Percentiles rank a stretch among this genome's conserved stretches.
Conservation (phyloP, 1,139 yeast genomes). For the Suhomyces bokatorum region DNA sequence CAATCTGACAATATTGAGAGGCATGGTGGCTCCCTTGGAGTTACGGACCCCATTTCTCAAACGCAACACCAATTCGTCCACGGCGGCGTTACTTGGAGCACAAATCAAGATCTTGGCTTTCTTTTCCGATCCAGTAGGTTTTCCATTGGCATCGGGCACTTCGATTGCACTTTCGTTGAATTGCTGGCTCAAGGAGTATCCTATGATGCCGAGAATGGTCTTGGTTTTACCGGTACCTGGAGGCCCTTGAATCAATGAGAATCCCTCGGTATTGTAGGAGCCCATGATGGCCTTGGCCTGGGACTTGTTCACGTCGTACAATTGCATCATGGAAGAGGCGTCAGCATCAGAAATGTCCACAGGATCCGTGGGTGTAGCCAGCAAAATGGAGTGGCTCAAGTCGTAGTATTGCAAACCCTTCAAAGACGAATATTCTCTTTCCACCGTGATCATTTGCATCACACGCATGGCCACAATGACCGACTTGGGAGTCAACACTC, state of each 20-base stretch:
- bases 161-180: slow-evolving; percentile 31
- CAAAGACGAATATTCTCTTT: slow-evolving; percentile 86
- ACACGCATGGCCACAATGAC: slow-evolving; percentile 68
- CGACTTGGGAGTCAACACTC: slow-evolving; percentile 62
- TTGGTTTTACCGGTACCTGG: slow-evolving; percentile 99
- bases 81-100: slow-evolving; percentile 99
- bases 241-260: slow-evolving; percentile 93
- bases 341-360: slow-evolving; percentile 34
- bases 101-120: slow-evolving; percentile 67
- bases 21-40: slow-evolving; percentile 54
- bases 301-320: slow-evolving; percentile 72
- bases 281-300: slow-evolving; percentile 89
- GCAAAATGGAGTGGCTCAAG: slow-evolving; percentile 59
- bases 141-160: slow-evolving; percentile 28
- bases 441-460: slow-evolving; percentile 86
- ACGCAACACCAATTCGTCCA: slow-evolving; percentile 91
- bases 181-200: slow-evolving; percentile 56
- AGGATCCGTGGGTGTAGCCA: slow-evolving; percentile 60
- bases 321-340: slow-evolving; percentile 39
- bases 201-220: slow-evolving; percentile 89
- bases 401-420: slow-evolving; percentile 82
- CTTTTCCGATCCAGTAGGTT: slow-evolving; percentile 14
- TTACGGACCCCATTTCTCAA: slow-evolving; percentile 70
- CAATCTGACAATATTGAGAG: slow-evolving; percentile 79
- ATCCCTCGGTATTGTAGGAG: slow-evolving; percentile 67